Evolutionary conservation across 371 early-diverging fungal genomes (phyloP), one percentile per base, ranked within the genome.

Genomic region (Rhizopus sp.): DNA sequence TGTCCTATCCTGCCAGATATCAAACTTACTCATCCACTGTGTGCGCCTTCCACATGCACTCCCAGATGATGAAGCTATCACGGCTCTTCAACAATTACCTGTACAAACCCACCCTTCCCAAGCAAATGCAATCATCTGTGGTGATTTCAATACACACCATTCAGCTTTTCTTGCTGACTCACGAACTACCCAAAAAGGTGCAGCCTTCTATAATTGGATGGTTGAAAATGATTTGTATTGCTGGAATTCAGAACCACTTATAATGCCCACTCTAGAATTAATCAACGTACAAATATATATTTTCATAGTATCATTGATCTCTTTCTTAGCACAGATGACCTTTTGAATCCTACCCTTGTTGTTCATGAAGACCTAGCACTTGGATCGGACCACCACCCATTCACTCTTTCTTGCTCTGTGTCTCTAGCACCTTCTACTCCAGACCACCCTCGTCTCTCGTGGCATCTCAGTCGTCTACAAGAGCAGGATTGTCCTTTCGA

Each of bases 131-230:
- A 46, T 59, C 38, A 17, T 59, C 3, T 59, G 59, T 31, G 53
- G 59, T 13, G 53, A 59, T n/a, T 59, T 59, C 9, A 59, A 59
- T 48, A 47, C 60, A 5, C 37, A 53, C 6, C 35, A 32, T 37
- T 12, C 9, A 0, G 9, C 53, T 12, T 47, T 59, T 3, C 32
- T 51, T 35, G 59, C 51, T 45, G 59, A 58, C 7, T 32, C 45
- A 6, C 34, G 45, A 6, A 13, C 23, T 23, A 23, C 23, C 23
- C 23, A 23, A 23, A 23, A 2, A 2, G 23, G 23, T 2, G 23
- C 23, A 23, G 23, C 23, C 23, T 23, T 23, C 23, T 23, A 23
- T 23, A 23, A 23, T 23, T 54, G 4, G 8, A 33, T 16, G 10
- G 2, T 37, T 2, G 38, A 37, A 13, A 37, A 37, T 55, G 56